Percentiles rank a stretch among this genome's conserved stretches.
phyloP scores from a whole-genome alignment of 352 stramenopile species.

The Aphanomyces astaci region DNA sequence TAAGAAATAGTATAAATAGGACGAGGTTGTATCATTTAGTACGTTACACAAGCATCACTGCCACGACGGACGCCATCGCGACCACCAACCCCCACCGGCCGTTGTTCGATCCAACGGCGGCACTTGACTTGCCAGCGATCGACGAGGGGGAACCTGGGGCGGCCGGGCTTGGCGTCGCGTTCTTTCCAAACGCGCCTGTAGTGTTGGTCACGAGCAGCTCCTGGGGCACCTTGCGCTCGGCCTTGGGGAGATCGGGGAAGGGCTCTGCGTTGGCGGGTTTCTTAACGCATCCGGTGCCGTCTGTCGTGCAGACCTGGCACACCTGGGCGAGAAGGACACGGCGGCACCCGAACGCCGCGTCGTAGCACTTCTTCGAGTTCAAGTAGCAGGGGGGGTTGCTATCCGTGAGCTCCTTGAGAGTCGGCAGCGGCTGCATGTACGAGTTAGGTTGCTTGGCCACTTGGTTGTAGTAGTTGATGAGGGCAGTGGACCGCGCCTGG shows the following conservation, averaged over 20 bases:
- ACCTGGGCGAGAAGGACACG: constrained; percentile 55
- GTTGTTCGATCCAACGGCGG: background rate
- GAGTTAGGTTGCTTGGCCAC: constrained; percentile 27
- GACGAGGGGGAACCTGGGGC: background rate
- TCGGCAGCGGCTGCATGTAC: constrained; percentile 46
- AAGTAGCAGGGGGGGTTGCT: constrained; percentile 62
- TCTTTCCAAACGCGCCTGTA: constrained; percentile 13
- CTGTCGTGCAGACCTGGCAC: constrained; percentile 41
- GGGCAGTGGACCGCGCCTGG: constrained; percentile 30
- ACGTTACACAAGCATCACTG: background rate
- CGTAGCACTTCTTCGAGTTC: constrained; percentile 48
- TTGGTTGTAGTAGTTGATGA: constrained; percentile 54
- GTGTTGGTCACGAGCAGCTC: constrained; percentile 10
- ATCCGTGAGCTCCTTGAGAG: constrained; percentile 30
- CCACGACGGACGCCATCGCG: background rate
- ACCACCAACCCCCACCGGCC: background rate
- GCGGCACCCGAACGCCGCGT: constrained; percentile 37
- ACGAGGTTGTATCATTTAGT: background rate
- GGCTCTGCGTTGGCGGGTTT: background rate
- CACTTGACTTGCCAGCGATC: too few relatives aligned
- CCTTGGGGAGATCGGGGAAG: constrained; percentile 15
- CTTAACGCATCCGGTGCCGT: constrained; percentile 25
- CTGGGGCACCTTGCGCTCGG: background rate
- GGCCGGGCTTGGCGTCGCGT: background rate
- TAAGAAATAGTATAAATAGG: background rate